A percentile compares a stretch with the other conserved stretches of the same genome.
These are phyloP conservation scores for Beauveria scarabaeidicola DNA, from an alignment of 2,329 filamentous ascomycete genomes.

Conservation along the genomic window DNA sequence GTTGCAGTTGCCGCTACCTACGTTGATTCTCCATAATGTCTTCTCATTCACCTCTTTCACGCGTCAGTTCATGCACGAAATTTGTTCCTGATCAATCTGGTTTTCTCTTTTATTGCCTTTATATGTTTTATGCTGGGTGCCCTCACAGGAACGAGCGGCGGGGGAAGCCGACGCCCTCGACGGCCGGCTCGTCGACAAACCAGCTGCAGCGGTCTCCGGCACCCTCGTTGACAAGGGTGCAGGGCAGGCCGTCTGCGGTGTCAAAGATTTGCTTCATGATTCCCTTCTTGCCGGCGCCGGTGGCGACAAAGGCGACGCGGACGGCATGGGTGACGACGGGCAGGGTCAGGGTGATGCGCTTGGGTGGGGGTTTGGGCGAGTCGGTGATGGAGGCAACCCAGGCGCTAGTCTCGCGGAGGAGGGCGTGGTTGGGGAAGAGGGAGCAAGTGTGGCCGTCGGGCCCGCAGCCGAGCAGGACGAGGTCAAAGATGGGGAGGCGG, in stretches of 20 bases:
- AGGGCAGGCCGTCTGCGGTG: conserved; percentile 69
- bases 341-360: conserved; percentile 83
- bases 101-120: neutral
- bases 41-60: neutral
- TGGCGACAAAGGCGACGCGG: conserved; percentile 85
- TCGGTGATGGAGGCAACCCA: conserved; percentile 92
- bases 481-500: conserved; percentile 88
- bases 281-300: conserved; percentile 80
- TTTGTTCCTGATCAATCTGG: neutral
- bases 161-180: conserved; percentile 78
- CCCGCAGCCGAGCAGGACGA: conserved; percentile 86
- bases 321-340: conserved; percentile 83
- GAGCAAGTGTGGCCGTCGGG: conserved; percentile 97
- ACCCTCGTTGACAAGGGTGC: conserved; percentile 76
- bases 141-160: conserved; percentile 54
- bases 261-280: conserved; percentile 90
- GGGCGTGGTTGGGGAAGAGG: conserved; percentile 81
- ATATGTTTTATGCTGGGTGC: neutral
- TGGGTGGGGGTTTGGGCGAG: conserved; percentile 87
- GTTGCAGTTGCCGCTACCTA: neutral
- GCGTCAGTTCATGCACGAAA: too few species aligned
- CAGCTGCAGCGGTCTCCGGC: conserved; percentile 83
- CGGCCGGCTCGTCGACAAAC: conserved; percentile 84
- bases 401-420: conserved; percentile 71
- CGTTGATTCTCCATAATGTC: neutral